phyloP scores from a whole-genome alignment of 768 basidiomycete species.

The Suillus ampliporus region DNA sequence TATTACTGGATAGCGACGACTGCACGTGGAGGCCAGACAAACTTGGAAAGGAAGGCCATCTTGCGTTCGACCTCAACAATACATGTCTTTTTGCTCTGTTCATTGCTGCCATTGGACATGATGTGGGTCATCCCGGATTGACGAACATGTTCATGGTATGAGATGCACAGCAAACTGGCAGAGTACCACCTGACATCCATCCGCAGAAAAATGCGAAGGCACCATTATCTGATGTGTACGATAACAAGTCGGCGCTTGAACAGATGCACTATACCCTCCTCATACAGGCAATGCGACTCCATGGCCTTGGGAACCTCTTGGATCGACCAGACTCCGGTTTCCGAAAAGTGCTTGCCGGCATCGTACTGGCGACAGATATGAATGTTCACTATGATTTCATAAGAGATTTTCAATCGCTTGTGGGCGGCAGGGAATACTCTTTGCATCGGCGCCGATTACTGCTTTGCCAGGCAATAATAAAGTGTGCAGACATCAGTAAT shows the following conservation, averaged over 20 bases:
- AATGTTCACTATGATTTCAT: slow-evolving; percentile 88
- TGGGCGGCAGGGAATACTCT: slow-evolving; percentile 46
- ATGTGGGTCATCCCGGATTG: slow-evolving; percentile 96
- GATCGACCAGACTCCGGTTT: slow-evolving; percentile 63
- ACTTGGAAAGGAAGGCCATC: slow-evolving; percentile 45
- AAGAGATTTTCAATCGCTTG: slow-evolving; percentile 58
- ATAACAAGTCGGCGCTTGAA: slow-evolving; percentile 89
- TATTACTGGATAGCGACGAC: slow-evolving; percentile 55
- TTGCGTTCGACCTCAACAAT: slow-evolving; percentile 52
- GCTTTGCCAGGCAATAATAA: slow-evolving; percentile 89
- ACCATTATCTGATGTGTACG: slow-evolving; percentile 86
- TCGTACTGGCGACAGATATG: slow-evolving; percentile 96
- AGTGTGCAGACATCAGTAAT: slow-evolving; percentile 98
- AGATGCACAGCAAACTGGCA: slow-evolving; percentile 18
- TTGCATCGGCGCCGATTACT: slow-evolving; percentile 63
- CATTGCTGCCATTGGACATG: slow-evolving; percentile 95
- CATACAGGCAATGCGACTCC: slow-evolving; percentile 76
- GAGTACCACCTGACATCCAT: slow-evolving; percentile 15
- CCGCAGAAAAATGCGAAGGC: slow-evolving; percentile 90
- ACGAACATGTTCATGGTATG: slow-evolving; percentile 93
- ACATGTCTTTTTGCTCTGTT: slow-evolving; percentile 85
- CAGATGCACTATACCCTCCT: slow-evolving; percentile 89
- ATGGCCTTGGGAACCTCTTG: slow-evolving; percentile 74
- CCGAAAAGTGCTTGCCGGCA: slow-evolving; percentile 76
- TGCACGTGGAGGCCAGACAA: slow-evolving; percentile 45